phyloP scores from a whole-genome alignment of 1,284 basidiomycete genomes.

The Ganoderma multipileum region DNA sequence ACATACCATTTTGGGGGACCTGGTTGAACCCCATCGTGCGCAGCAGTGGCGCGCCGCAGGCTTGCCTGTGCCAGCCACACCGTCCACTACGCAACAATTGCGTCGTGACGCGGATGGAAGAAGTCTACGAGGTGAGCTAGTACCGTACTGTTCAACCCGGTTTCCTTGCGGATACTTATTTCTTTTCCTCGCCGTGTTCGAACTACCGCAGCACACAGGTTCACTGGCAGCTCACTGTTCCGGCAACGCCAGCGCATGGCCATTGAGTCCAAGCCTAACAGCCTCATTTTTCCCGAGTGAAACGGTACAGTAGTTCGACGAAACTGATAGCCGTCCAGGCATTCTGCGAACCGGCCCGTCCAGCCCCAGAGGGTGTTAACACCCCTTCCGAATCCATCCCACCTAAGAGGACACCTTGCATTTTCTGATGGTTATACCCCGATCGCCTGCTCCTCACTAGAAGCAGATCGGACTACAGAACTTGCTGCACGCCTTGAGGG shows the following conservation, averaged over 20 bases:
- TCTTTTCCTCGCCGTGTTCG: too few relatives aligned
- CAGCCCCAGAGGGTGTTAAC: not conserved
- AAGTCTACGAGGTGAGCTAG: too few relatives aligned
- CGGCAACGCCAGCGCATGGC: too few relatives aligned
- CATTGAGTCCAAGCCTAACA: not conserved
- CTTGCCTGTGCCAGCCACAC: too few relatives aligned
- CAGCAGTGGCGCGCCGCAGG: too few relatives aligned
- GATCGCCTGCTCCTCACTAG: not conserved
- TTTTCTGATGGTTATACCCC: not conserved
- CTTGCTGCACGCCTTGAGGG: not conserved
- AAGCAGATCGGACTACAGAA: not conserved
- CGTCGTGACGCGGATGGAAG: too few relatives aligned
- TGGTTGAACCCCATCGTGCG: too few relatives aligned
- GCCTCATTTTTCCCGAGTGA: not conserved
- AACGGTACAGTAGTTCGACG: not conserved
- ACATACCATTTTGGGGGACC: not conserved
- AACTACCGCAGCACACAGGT: not conserved
- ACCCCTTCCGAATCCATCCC: not conserved
- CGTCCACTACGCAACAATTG: too few relatives aligned
- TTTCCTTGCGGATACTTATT: too few relatives aligned
- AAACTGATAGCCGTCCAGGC: not conserved
- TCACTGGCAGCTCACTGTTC: too few relatives aligned
- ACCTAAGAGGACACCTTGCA: not conserved
- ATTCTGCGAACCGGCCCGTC: not conserved
- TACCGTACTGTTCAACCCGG: too few relatives aligned